phyloP scores from a whole-genome alignment of 441 rosid species.

The Arabidopsis lyrata region DNA sequence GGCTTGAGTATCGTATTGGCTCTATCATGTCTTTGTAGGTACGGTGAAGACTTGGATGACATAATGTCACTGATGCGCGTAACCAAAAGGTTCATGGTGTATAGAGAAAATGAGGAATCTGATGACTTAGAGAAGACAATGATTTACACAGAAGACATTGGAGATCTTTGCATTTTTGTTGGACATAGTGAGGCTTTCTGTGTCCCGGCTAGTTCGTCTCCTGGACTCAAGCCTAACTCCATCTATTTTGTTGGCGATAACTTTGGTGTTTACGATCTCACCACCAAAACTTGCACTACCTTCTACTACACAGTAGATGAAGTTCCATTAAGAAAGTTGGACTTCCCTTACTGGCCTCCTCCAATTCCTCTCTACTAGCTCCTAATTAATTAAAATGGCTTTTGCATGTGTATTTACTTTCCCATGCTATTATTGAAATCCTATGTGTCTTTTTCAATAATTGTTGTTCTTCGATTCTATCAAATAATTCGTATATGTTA shows the following conservation, averaged over 20 bases:
- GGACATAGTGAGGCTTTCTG: constrained; percentile 27
- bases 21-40: constrained; percentile 4
- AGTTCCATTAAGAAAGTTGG: background rate
- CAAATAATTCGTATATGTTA: background rate
- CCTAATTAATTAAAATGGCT: background rate
- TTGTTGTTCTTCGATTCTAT: background rate
- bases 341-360: constrained; percentile 31
- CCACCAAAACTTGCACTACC: constrained; percentile 24
- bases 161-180: constrained; percentile 27
- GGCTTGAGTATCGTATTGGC: background rate
- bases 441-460: background rate
- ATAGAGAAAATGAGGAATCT: background rate
- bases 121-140: background rate
- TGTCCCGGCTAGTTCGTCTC: constrained; percentile 13
- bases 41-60: background rate
- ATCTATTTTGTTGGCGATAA: constrained; percentile 23
- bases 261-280: constrained; percentile 26
- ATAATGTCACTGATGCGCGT: background rate
- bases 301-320: background rate
- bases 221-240: constrained; percentile 29
- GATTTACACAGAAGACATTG: constrained; percentile 26
- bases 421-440: background rate
- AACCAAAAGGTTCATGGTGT: constrained; percentile 15
- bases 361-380: constrained; percentile 3
- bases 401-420: background rate